These are phyloP conservation scores for Pythium dissotocum DNA, from an alignment of 352 stramenopile species.

Conservation along the genomic window DNA sequence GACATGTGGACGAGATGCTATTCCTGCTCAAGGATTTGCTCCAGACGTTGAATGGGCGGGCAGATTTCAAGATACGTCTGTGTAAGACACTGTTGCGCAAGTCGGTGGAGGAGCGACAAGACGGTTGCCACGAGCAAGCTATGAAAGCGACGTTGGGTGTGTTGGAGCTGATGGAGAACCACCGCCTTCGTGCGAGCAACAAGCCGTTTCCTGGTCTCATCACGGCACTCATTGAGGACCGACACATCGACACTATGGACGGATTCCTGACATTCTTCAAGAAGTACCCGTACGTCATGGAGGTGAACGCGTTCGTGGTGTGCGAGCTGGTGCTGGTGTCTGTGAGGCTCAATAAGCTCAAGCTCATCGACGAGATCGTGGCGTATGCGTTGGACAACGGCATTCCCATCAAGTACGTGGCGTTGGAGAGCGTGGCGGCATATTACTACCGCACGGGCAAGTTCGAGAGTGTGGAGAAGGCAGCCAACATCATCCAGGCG, in stretches of 20 bases:
- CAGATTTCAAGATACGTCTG: slow-evolving; percentile 50
- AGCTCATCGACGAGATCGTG: slow-evolving; percentile 63
- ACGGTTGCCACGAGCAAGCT: slow-evolving; percentile 34
- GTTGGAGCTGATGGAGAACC: slow-evolving; percentile 58
- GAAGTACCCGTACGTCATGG: slow-evolving; percentile 45
- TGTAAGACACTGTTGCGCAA: slow-evolving; percentile 67
- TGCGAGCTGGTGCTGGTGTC: slow-evolving; percentile 66
- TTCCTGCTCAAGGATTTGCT: slow-evolving; percentile 57
- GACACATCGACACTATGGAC: slow-evolving; percentile 32
- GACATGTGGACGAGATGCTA: slow-evolving; percentile 52
- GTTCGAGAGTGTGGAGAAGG: slow-evolving; percentile 57
- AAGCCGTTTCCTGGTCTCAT: slow-evolving; percentile 51
- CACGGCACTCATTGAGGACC: slow-evolving; percentile 37
- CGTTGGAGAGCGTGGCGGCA: slow-evolving; percentile 66
- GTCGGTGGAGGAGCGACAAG: slow-evolving; percentile 42
- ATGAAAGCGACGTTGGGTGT: slow-evolving; percentile 44
- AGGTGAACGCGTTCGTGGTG: slow-evolving; percentile 65
- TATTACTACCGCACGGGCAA: slow-evolving; percentile 72
- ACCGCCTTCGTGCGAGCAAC: slow-evolving; percentile 51
- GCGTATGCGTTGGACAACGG: slow-evolving; percentile 57
- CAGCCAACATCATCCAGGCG: slow-evolving; percentile 62
- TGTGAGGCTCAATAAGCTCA: slow-evolving; percentile 45
- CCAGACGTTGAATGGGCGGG: slow-evolving; percentile 34
- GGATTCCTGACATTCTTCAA: slow-evolving; percentile 54
- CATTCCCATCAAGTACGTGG: slow-evolving; percentile 78